Evolutionary conservation across 2,329 filamentous ascomycete genomes (phyloP), one percentile per base, ranked within the genome.

Genomic region (Hawksworthiomyces lignivorus): DNA sequence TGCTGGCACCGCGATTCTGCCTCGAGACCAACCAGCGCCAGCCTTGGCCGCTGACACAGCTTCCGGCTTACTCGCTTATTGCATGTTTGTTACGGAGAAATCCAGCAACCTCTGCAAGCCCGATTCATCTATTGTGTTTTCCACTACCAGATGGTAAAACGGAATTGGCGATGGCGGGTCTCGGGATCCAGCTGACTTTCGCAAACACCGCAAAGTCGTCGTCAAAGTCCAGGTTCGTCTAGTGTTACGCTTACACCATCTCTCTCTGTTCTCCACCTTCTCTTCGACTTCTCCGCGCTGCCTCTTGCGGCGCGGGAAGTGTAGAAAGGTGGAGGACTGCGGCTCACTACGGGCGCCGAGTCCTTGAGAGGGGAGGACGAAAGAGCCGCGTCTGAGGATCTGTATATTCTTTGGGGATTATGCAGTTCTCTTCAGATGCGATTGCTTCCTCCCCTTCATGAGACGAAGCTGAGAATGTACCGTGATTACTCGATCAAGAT

Each of bases 401-500:
- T 24, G 10, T 19, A 5, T 27, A n/a, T 22, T 28, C n/a, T 19
- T 20, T 40, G n/a, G n/a, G n/a, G n/a, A n/a, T n/a, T n/a, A n/a
- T n/a, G n/a, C n/a, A n/a, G n/a, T n/a, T n/a, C n/a, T n/a, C n/a
- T n/a, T n/a, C n/a, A n/a, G n/a, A n/a, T n/a, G n/a, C n/a, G n/a
- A n/a, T n/a, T n/a, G n/a, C n/a, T 21, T 37, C 27, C 21, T 39
- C 18, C 11, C 15, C 11, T 22, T 44, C 44, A 51, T 55, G 60
- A 65, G 57, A 77, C 69, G 76, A 88, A 77, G 86, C 86, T 90
- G 86, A 92, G 86, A 90, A 82, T 81, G 83, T 79, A 92, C 86
- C 85, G 86, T 89, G 72, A 84, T 73, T 81, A 90, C 85, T 90
- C 85, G 86, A 92, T 86, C 86, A 92, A 92, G 86, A 86, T 90